A percentile compares a stretch with the other conserved stretches of the same genome.
phyloP scores from a whole-genome alignment of 2,329 filamentous ascomycete genomes.

The Paecilomyces formosus region DNA sequence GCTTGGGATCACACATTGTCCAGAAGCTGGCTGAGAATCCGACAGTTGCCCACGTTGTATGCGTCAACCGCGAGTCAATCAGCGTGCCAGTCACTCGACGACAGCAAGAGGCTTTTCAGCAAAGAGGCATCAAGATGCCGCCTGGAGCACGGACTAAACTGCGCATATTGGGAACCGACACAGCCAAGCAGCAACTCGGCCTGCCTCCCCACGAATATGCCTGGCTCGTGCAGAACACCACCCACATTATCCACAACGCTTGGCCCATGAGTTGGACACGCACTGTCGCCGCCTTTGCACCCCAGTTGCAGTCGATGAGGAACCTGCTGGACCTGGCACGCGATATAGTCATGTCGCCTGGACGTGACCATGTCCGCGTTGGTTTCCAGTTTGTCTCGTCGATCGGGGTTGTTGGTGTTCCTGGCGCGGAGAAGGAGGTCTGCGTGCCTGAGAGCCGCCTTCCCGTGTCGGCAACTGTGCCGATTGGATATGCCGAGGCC shows the following conservation, averaged over 20 bases:
- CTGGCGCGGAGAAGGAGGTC: background rate
- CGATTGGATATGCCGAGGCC: constrained; percentile 6
- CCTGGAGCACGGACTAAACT: background rate
- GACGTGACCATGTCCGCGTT: background rate
- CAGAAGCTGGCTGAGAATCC: background rate
- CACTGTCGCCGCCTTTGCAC: constrained; percentile 4
- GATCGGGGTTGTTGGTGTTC: constrained; percentile 5
- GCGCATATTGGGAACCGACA: background rate
- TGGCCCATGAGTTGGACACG: background rate
- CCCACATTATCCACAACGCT: background rate
- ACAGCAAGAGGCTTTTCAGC: background rate
- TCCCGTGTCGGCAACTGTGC: constrained; percentile 2
- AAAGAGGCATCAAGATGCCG: background rate
- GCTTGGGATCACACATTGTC: background rate
- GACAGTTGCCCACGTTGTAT: background rate
- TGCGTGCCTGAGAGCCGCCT: constrained; percentile 4
- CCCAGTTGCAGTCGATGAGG: constrained; percentile 8
- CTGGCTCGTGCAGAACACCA: background rate
- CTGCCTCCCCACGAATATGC: background rate
- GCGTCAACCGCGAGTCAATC: background rate
- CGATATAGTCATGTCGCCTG: background rate
- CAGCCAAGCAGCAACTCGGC: background rate
- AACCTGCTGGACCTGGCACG: constrained; percentile 11
- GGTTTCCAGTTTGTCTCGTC: constrained; percentile 12
- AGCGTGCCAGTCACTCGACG: background rate